Evolutionary conservation across 495 filamentous ascomycete species (phyloP).

Genomic region (Glutinoglossum americanum): DNA sequence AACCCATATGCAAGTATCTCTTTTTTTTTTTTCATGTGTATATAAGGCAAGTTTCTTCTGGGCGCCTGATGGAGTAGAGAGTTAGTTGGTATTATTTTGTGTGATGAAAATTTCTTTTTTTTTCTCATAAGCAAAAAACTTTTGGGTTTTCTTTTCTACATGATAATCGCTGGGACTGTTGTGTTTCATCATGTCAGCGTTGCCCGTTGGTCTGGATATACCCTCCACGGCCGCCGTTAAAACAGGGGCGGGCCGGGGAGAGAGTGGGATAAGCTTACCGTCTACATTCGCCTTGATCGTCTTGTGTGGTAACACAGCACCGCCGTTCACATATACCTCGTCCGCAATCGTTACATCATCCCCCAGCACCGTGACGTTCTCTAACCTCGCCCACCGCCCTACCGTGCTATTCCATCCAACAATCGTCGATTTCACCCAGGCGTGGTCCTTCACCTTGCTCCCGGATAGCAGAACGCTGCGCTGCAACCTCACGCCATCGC

Average conservation of each 20-base stretch:
- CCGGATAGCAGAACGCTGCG: slow-evolving; percentile 76
- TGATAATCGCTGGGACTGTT: not conserved
- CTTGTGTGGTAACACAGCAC: slow-evolving; percentile 92
- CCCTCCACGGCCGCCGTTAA: not conserved
- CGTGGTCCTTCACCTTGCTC: slow-evolving; percentile 94
- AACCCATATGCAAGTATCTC: no score
- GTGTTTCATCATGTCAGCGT: not conserved
- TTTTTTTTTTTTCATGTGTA: no score
- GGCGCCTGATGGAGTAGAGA: no score
- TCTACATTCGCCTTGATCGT: slow-evolving; percentile 98
- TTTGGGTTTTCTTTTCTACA: not conserved
- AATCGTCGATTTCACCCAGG: slow-evolving; percentile 98
- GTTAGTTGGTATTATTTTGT: no score
- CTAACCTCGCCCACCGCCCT: slow-evolving; percentile 84
- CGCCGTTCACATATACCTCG: slow-evolving; percentile 97
- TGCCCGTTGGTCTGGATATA: not conserved
- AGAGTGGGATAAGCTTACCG: slow-evolving; percentile 29
- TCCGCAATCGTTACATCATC: slow-evolving; percentile 99
- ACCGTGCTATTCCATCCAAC: slow-evolving; percentile 98
- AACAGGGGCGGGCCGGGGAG: not conserved
- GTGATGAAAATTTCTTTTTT: no score
- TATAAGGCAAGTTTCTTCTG: no score
- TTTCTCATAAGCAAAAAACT: not conserved
- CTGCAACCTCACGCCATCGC: slow-evolving; percentile 88
- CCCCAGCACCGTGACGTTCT: slow-evolving; percentile 92